Evolutionary conservation across 306 rosid genomes (phyloP).

Genomic region (Abrus pulchellus): DNA sequence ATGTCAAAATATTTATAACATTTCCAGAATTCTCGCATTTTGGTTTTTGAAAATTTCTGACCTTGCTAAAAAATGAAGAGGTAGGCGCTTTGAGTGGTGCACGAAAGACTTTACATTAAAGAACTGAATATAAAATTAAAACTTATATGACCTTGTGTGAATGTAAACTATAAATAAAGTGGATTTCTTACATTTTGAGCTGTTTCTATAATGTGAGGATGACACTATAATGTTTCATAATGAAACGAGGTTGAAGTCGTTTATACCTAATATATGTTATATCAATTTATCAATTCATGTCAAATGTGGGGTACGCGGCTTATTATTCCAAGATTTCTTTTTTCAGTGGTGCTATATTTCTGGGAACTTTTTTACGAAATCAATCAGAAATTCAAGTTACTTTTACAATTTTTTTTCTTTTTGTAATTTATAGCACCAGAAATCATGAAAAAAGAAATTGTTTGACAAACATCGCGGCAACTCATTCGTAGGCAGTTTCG

Average conservation of each 20-base stretch:
- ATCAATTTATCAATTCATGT: background rate
- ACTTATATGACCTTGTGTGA: background rate
- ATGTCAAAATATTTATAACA: too few relatives aligned
- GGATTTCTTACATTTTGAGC: background rate
- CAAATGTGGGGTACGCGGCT: background rate
- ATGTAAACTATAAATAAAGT: background rate
- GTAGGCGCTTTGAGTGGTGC: constrained; percentile 1
- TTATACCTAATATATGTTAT: background rate
- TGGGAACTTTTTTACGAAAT: background rate
- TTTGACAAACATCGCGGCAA: constrained; percentile 36
- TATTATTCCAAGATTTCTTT: background rate
- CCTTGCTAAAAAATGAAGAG: background rate
- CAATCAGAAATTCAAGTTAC: background rate
- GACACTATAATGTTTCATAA: background rate
- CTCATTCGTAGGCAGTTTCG: constrained; percentile 31
- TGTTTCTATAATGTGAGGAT: background rate
- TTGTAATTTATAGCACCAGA: background rate
- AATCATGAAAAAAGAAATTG: background rate
- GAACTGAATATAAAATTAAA: background rate
- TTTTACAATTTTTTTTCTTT: background rate
- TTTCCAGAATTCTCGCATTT: too few relatives aligned
- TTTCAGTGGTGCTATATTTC: background rate
- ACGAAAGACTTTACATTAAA: background rate
- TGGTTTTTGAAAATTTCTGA: too few relatives aligned
- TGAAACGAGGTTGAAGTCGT: background rate